A percentile compares a stretch with the other conserved stretches of the same genome.
Evolutionary conservation across 352 stramenopile genomes (phyloP).

Genomic region (Peronospora destructor): DNA sequence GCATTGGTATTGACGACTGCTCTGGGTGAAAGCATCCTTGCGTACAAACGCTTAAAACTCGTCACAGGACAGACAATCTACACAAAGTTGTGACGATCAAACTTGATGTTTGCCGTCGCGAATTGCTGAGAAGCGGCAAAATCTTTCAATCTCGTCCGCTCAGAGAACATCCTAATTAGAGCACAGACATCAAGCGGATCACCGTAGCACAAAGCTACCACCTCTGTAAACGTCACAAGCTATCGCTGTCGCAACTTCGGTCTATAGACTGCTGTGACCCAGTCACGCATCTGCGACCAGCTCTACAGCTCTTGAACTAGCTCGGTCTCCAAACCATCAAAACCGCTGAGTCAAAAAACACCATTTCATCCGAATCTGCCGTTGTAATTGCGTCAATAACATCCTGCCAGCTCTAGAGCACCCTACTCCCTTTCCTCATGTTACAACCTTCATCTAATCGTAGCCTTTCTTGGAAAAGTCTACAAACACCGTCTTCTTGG

Average conservation of each 20-base stretch:
- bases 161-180: constrained; percentile 46
- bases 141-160: constrained; percentile 40
- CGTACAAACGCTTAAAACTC: constrained; percentile 49
- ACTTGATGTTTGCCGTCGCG: neutral
- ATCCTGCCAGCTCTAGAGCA: constrained; percentile 4
- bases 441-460: constrained; percentile 41
- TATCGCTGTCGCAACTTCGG: constrained; percentile 75
- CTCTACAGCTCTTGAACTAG: constrained; percentile 47
- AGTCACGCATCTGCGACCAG: constrained; percentile 66
- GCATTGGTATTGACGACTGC: constrained; percentile 20
- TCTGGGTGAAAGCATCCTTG: constrained; percentile 41
- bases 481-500: constrained; percentile 70
- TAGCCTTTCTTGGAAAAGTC: constrained; percentile 86
- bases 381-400: constrained; percentile 18
- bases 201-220: constrained; percentile 53
- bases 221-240: constrained; percentile 65
- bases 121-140: constrained; percentile 40
- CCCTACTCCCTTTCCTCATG: neutral
- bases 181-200: constrained; percentile 56
- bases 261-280: constrained; percentile 73
- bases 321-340: neutral
- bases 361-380: constrained; percentile 21
- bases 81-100: constrained; percentile 40
- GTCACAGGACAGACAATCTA: constrained; percentile 70
- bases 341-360: neutral